Percentiles rank a stretch among this genome's conserved stretches.
Conservation (phyloP, 1,284 basidiomycete species). For the Phylloboletellus chloephorus region DNA sequence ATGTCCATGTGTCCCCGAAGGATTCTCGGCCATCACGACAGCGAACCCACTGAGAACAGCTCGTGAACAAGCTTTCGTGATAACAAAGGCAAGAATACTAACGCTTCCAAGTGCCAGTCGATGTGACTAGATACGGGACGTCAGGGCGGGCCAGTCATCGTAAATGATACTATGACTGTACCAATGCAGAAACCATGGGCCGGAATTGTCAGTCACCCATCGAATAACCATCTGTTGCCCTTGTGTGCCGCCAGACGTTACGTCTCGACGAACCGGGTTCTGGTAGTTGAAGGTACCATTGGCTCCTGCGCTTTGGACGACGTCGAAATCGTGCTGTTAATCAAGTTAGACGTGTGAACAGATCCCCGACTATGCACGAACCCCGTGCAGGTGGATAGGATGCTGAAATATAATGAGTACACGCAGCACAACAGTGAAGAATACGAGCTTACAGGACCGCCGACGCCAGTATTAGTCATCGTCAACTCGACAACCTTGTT, state of each 20-base stretch:
- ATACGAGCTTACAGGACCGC: slow-evolving; percentile 18
- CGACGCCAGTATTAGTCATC: slow-evolving; percentile 14
- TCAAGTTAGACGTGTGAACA: slow-evolving; percentile 6
- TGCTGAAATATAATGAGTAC: slow-evolving; percentile 24
- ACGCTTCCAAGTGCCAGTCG: slow-evolving; percentile 43
- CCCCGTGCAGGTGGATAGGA: slow-evolving; percentile 41
- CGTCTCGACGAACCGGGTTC: slow-evolving; percentile 38
- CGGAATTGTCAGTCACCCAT: slow-evolving; percentile 35
- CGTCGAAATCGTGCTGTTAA: slow-evolving; percentile 32
- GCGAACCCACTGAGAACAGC: slow-evolving; percentile 31
- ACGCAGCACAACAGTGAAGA: not conserved
- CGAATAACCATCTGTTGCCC: slow-evolving; percentile 32
- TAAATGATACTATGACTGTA: slow-evolving; percentile 13
- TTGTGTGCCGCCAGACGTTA: slow-evolving; percentile 23
- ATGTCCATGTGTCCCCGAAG: slow-evolving; percentile 14
- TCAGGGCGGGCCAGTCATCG: not conserved
- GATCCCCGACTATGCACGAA: slow-evolving; percentile 22
- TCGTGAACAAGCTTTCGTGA: not conserved
- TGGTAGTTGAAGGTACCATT: slow-evolving; percentile 32
- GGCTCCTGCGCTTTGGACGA: slow-evolving; percentile 29
- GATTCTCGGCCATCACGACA: slow-evolving; percentile 37
- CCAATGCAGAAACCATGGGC: slow-evolving; percentile 46
- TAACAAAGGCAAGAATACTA: slow-evolving; percentile 6
- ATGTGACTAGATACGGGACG: slow-evolving; percentile 33
- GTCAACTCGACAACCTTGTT: slow-evolving; percentile 35